Evolutionary conservation across 345 rosid species (phyloP).

Genomic region (Leavenworthia alabamica): DNA sequence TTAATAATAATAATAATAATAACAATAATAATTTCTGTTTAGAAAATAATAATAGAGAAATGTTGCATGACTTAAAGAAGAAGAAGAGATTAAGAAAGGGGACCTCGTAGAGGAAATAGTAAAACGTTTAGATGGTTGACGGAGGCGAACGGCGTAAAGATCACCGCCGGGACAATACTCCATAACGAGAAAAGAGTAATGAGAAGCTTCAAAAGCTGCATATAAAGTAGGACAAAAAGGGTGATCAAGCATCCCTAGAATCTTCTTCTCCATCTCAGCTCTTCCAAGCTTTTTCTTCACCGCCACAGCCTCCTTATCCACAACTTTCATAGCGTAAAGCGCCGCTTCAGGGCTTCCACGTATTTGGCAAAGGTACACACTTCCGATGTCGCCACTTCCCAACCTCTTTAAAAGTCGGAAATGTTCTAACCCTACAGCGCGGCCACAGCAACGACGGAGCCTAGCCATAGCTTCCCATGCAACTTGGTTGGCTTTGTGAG

Average conservation of each 20-base stretch:
- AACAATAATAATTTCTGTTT: too few species aligned
- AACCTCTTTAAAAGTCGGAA: conserved; percentile 69
- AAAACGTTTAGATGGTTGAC: conserved; percentile 67
- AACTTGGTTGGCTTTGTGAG: conserved; percentile 91
- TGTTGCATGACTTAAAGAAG: not conserved
- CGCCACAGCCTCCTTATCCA: conserved; percentile 84
- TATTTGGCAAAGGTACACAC: conserved; percentile 88
- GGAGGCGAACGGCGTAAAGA: conserved; percentile 66
- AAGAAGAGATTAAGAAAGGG: not conserved
- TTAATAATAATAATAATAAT: not conserved
- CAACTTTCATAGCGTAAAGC: conserved; percentile 89
- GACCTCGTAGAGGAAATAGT: conserved; percentile 68
- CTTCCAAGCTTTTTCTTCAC: conserved; percentile 73
- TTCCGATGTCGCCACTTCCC: conserved; percentile 90
- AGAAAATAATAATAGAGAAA: too few species aligned
- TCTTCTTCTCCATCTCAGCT: conserved; percentile 91
- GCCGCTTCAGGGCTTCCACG: conserved; percentile 49
- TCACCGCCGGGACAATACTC: conserved; percentile 95
- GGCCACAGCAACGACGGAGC: conserved; percentile 46
- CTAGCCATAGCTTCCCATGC: conserved; percentile 82
- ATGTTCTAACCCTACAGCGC: conserved; percentile 67
- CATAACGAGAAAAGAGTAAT: conserved; percentile 87
- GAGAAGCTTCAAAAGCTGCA: conserved; percentile 84
- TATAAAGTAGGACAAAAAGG: conserved; percentile 88
- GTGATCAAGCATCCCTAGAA: conserved; percentile 76